Evolutionary conservation across 192 early-diverging fungal species (phyloP), one percentile per base, ranked within the genome.

Genomic region (Coemansia sp.): DNA sequence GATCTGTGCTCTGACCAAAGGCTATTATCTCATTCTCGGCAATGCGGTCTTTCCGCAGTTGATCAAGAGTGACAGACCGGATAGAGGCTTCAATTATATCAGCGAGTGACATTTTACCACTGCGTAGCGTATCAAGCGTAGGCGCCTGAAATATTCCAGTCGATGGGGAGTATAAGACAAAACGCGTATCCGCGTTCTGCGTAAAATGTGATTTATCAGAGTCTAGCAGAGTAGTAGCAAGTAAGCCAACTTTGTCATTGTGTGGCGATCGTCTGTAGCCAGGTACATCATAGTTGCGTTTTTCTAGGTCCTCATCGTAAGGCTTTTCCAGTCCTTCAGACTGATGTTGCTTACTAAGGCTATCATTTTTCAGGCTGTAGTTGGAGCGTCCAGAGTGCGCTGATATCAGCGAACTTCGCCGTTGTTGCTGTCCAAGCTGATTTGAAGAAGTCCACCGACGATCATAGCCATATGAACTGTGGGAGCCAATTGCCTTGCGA

Each of bases 81-180:
- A 49, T 22, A 3, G 75, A 78, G 16, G 75, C 75, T 55, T 73
- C 76, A 24, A 79, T 53, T n/a, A 79, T 79, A 23, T 79, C 76
- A 1, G 71, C 76, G 52, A 79, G 63, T 16, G 67, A 60, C 67
- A 79, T 63, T 7, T 62, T 26, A 8, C 57, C 67, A n/a, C 60
- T 63, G 21, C 71, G 60, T n/a, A 79, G 67, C 18, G 57, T 55
- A 18, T 70, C 62, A n/a, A 80, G 71, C 3, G 60, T 69, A 28
- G 47, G 56, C 2, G 77, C 62, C 64, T 80, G 64, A 38, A 74
- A 74, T 0, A 65, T 63, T 4, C 77, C 77, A 1, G 77, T 65
- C 5, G 76, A 70, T 5, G 77, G 56, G 51, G 77, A 80, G 49
- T 74, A 74, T 56, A 80, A 65, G 4, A 74, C 58, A 55, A 80